Evolutionary conservation across 768 basidiomycete genomes (phyloP).

Genomic region (Sutorius australiensis): DNA sequence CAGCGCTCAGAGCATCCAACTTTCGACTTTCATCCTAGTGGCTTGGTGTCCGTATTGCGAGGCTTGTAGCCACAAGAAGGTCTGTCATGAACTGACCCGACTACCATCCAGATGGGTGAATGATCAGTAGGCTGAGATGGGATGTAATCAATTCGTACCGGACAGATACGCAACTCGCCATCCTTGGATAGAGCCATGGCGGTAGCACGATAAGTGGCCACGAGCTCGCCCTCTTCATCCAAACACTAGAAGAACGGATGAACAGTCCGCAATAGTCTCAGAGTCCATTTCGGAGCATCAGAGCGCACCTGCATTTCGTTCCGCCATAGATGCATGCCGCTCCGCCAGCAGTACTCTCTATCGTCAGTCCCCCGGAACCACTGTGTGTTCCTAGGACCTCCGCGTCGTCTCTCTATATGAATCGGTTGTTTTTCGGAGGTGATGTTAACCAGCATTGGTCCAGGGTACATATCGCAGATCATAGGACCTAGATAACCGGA

Average conservation of each 20-base stretch:
- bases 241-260: constrained; percentile 9
- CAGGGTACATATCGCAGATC: constrained; percentile 2
- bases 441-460: constrained; percentile 14
- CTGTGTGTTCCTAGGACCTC: constrained; percentile 7
- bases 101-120: constrained; percentile 8
- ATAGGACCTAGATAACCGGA: constrained; percentile 21
- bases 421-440: constrained; percentile 6
- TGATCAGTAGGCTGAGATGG: background rate
- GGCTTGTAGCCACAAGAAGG: constrained; percentile 27
- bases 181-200: constrained; percentile 25
- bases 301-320: constrained; percentile 24
- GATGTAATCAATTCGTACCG: constrained; percentile 12
- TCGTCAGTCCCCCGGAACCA: constrained; percentile 26
- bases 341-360: constrained; percentile 22
- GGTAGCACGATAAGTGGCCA: constrained; percentile 28
- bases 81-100: constrained; percentile 24
- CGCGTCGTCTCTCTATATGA: constrained; percentile 11
- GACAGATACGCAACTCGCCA: constrained; percentile 26
- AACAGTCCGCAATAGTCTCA: background rate
- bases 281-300: background rate
- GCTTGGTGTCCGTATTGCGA: constrained; percentile 22
- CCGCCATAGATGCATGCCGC: constrained; percentile 8
- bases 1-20: background rate
- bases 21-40: constrained; percentile 6
- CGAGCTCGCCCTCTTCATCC: constrained; percentile 14